Percentiles rank a stretch among this genome's conserved stretches.
Evolutionary conservation across 1,284 basidiomycete genomes (phyloP).

Genomic region (Singerocomus rubriflavus): DNA sequence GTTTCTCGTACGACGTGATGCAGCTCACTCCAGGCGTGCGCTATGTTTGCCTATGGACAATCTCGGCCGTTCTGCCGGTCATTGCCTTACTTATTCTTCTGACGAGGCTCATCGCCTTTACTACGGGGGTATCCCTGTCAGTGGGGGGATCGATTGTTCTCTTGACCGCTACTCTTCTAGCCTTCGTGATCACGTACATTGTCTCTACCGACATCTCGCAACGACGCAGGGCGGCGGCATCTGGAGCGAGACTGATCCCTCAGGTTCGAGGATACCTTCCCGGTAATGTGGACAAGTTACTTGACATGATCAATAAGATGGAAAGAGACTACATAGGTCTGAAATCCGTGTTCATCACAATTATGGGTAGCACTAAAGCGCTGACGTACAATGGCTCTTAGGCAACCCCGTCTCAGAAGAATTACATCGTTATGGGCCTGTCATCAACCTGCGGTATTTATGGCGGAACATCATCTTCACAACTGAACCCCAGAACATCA

Average conservation of each 20-base stretch:
- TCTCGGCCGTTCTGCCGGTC: slow-evolving; percentile 15
- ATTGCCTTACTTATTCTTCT: slow-evolving; percentile 14
- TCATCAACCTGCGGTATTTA: slow-evolving; percentile 30
- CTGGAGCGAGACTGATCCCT: slow-evolving; percentile 24
- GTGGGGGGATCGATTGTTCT: slow-evolving; percentile 5
- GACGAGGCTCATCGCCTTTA: slow-evolving; percentile 3
- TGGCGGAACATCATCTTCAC: slow-evolving; percentile 37
- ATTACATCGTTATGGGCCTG: slow-evolving; percentile 3
- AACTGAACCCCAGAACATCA: slow-evolving; percentile 32
- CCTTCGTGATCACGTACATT: slow-evolving; percentile 1
- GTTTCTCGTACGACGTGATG: neutral
- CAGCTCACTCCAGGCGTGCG: slow-evolving; percentile 26
- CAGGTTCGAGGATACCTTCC: slow-evolving; percentile 19
- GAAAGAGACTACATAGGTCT: slow-evolving; percentile 30
- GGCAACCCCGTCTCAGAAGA: slow-evolving; percentile 16
- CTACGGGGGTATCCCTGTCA: slow-evolving; percentile 12
- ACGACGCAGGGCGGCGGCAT: slow-evolving; percentile 15
- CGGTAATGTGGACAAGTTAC: slow-evolving; percentile 28
- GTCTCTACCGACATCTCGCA: slow-evolving; percentile 13
- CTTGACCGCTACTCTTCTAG: slow-evolving; percentile 4
- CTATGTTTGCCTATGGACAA: slow-evolving; percentile 9
- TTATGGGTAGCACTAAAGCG: too few relatives aligned
- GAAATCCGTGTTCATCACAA: neutral
- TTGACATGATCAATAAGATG: slow-evolving; percentile 2
- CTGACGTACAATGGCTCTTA: slow-evolving; percentile 10